These are phyloP conservation scores for Hymenoscyphus scutula DNA, from an alignment of 2,329 filamentous ascomycete genomes.

Conservation along the genomic window DNA sequence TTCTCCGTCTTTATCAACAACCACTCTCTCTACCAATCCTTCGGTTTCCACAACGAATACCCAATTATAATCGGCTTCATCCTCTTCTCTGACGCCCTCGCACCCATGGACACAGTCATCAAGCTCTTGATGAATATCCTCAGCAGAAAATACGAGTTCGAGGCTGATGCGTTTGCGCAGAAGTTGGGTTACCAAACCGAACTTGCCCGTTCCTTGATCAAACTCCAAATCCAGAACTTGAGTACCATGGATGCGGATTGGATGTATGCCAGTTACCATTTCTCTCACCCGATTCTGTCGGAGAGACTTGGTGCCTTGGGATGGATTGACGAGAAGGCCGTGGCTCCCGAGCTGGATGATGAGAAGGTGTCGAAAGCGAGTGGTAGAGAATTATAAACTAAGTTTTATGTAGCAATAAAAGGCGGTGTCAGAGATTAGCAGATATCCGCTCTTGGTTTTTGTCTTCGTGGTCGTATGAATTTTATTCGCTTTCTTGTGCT, in stretches of 20 bases:
- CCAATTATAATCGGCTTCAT: slow-evolving; percentile 98
- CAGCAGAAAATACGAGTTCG: slow-evolving; percentile 91
- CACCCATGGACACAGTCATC: slow-evolving; percentile 89
- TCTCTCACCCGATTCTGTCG: slow-evolving; percentile 93
- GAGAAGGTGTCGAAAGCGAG: slow-evolving; percentile 59
- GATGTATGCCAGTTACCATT: slow-evolving; percentile 98
- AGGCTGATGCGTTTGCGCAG: slow-evolving; percentile 89
- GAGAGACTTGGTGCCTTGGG: slow-evolving; percentile 89
- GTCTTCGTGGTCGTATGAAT: background rate
- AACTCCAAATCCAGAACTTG: slow-evolving; percentile 96
- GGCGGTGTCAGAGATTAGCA: background rate
- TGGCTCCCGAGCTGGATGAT: slow-evolving; percentile 43
- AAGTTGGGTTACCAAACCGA: slow-evolving; percentile 80
- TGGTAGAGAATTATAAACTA: slow-evolving; percentile 69
- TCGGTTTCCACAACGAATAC: slow-evolving; percentile 79
- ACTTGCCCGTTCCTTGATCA: slow-evolving; percentile 85
- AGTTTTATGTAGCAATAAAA: slow-evolving; percentile 18
- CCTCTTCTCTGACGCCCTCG: slow-evolving; percentile 93
- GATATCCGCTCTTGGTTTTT: background rate
- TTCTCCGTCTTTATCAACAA: slow-evolving; percentile 99
- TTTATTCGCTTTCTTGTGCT: background rate
- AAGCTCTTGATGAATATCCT: slow-evolving; percentile 96
- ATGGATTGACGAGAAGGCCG: slow-evolving; percentile 69
- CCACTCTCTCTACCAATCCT: slow-evolving; percentile 81
- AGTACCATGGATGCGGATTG: slow-evolving; percentile 98